Conservation (phyloP, 2,329 filamentous ascomycete genomes). For the Lizonia empirigonia region DNA sequence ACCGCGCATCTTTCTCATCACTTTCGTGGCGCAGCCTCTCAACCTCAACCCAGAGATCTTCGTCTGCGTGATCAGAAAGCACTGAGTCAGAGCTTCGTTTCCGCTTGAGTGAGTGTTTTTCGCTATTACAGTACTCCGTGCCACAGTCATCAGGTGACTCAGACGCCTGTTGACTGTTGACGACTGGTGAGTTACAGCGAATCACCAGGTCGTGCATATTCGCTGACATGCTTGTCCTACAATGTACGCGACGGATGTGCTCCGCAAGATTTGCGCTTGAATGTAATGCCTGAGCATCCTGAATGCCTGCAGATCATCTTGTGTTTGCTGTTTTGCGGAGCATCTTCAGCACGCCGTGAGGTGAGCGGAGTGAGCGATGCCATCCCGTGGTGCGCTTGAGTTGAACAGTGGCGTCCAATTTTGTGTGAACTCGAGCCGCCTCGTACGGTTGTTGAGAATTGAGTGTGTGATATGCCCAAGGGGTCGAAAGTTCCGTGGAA, state of each 20-base stretch:
- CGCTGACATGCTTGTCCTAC: conserved; percentile 45
- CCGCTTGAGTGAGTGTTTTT: conserved; percentile 39
- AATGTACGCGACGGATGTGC: conserved; percentile 87
- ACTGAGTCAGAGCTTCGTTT: conserved; percentile 41
- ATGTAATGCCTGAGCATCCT: conserved; percentile 73
- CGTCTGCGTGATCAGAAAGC: conserved; percentile 29
- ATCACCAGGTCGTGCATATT: conserved; percentile 44
- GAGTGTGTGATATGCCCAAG: too few relatives aligned
- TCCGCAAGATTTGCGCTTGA: conserved; percentile 83
- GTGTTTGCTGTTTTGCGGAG: conserved; percentile 69
- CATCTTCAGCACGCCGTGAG: conserved; percentile 56
- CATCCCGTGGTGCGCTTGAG: too few relatives aligned
- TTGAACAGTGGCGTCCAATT: too few relatives aligned
- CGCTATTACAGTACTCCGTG: conserved; percentile 32
- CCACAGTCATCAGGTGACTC: conserved; percentile 34
- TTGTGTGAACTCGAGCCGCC: too few relatives aligned
- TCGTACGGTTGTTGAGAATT: too few relatives aligned
- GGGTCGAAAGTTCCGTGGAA: too few relatives aligned
- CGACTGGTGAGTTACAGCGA: conserved; percentile 32
- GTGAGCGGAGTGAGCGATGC: too few relatives aligned
- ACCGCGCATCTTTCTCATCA: conserved; percentile 48
- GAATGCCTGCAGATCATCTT: conserved; percentile 73
- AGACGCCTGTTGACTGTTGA: conserved; percentile 26
- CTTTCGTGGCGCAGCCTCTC: conserved; percentile 50
- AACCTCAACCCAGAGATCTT: conserved; percentile 49